Evolutionary conservation across 1,284 basidiomycete species (phyloP).

Genomic region (Tremellales sp.): DNA sequence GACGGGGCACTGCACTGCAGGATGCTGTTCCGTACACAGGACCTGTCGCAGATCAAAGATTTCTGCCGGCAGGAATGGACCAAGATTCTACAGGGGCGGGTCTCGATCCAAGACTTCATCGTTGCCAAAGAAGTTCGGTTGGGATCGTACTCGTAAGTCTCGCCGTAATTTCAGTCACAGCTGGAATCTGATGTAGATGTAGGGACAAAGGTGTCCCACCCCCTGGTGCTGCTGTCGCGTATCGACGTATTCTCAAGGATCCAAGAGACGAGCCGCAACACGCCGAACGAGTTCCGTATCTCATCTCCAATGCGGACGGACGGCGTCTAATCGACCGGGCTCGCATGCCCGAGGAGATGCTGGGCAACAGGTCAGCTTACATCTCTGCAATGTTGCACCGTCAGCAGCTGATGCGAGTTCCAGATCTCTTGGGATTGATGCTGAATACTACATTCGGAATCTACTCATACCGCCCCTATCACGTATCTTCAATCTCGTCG

Average conservation of each 20-base stretch:
- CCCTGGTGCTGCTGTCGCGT: slow-evolving; percentile 84
- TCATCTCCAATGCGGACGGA: slow-evolving; percentile 69
- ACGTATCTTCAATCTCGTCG: slow-evolving; percentile 86
- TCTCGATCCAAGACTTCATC: slow-evolving; percentile 84
- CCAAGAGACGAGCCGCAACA: slow-evolving; percentile 82
- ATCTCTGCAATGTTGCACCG: slow-evolving; percentile 11
- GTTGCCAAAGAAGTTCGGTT: slow-evolving; percentile 91
- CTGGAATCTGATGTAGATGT: too few relatives aligned
- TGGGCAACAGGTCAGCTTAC: slow-evolving; percentile 61
- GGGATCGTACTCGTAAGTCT: slow-evolving; percentile 78
- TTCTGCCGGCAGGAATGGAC: slow-evolving; percentile 84
- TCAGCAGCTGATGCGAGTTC: not conserved
- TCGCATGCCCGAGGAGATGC: slow-evolving; percentile 69
- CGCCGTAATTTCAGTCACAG: not conserved
- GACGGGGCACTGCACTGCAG: slow-evolving; percentile 49
- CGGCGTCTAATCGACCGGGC: slow-evolving; percentile 76
- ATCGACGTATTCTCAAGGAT: slow-evolving; percentile 69
- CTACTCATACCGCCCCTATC: slow-evolving; percentile 86
- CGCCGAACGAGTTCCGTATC: slow-evolving; percentile 88
- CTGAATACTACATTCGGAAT: slow-evolving; percentile 82
- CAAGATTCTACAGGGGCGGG: slow-evolving; percentile 74
- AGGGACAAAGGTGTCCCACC: slow-evolving; percentile 79
- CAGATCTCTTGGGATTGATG: slow-evolving; percentile 68
- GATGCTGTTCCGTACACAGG: slow-evolving; percentile 80
- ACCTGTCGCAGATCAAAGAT: slow-evolving; percentile 82